A percentile compares a stretch with the other conserved stretches of the same genome.
Evolutionary conservation across 306 rosid species (phyloP).

Genomic region (Begonia loranthoides): DNA sequence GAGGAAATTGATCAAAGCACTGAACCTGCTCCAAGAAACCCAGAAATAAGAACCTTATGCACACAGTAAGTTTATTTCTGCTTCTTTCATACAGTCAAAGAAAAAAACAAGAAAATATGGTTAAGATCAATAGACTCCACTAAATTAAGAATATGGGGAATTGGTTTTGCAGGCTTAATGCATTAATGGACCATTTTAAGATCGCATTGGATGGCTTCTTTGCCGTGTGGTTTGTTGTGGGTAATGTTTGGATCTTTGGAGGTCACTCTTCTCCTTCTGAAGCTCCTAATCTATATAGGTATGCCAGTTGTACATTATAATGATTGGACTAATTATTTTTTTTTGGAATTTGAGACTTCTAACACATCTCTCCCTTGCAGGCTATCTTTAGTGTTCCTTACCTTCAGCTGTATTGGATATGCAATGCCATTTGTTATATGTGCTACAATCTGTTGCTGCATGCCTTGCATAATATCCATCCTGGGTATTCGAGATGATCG

Average conservation of each 20-base stretch:
- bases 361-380: constrained; percentile 26
- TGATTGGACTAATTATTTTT: constrained; percentile 3
- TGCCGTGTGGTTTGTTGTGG: constrained; percentile 98
- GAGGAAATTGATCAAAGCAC: constrained; percentile 51
- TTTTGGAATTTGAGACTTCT: no score
- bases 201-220: constrained; percentile 92
- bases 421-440: constrained; percentile 99
- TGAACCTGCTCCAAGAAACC: constrained; percentile 30
- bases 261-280: constrained; percentile 55
- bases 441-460: constrained; percentile 95
- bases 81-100: no score
- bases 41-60: no score
- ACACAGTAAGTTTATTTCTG: no score
- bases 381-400: constrained; percentile 86
- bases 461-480: constrained; percentile 89
- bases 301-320: constrained; percentile 12
- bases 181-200: constrained; percentile 75
- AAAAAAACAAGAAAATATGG: no score
- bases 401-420: constrained; percentile 90
- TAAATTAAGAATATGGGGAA: constrained; percentile 29
- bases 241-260: constrained; percentile 97
- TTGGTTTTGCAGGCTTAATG: constrained; percentile 61
- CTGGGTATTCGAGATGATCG: constrained; percentile 86
- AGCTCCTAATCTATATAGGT: constrained; percentile 96
- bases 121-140: no score